Evolutionary conservation across 371 early-diverging fungal species (phyloP), one percentile per base, ranked within the genome.

Genomic region (Entomophthora muscae): DNA sequence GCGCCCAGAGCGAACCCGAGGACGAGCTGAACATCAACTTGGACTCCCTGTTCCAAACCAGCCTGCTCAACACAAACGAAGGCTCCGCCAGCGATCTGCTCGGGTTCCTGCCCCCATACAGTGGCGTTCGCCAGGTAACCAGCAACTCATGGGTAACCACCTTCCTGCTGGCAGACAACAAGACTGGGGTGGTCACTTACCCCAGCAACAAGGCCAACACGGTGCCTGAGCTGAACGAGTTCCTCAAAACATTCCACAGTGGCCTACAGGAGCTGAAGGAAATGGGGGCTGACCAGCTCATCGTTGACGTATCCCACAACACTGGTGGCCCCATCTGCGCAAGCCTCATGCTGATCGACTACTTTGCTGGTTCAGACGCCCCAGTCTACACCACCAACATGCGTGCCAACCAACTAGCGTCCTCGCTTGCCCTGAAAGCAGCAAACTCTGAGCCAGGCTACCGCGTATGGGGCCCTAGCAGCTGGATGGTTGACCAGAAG

Each of bases 261-360:
- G 3, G 30, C 29, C 22, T 57, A 10, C 30, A 29, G 27, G 22
- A 57, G 10, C 57, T 57, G 22, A 29, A 23, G 29, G 29, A 57
- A 13, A 17, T 22, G 22, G 31, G 31, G 29, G 24, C 13, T 26
- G 29, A 23, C 5, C 3, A 28, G 29, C 31, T 57, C 21, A 57
- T 57, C 28, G 12, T 57, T 22, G 57, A 57, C 31, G 22, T 57
- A n/a, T 22, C 27, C 10, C 31, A 57, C 29, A 57, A 57, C 22
- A 57, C 57, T 5, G 57, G 57, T 57, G 57, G 57, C 3, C 57
- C 57, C 22, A 57, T 57, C 13, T 57, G 57, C 29, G 29, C 57
- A 5, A 29, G 30, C 3, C 31, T 57, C 13, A 28, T 13, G 27
- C 22, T 57, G 13, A 17, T 57, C 2, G 57, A 57, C 29, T 57